Percentiles rank a stretch among this genome's conserved stretches.
Conservation (phyloP, 2,329 filamentous ascomycete species). For the Aspergillus sp. region DNA sequence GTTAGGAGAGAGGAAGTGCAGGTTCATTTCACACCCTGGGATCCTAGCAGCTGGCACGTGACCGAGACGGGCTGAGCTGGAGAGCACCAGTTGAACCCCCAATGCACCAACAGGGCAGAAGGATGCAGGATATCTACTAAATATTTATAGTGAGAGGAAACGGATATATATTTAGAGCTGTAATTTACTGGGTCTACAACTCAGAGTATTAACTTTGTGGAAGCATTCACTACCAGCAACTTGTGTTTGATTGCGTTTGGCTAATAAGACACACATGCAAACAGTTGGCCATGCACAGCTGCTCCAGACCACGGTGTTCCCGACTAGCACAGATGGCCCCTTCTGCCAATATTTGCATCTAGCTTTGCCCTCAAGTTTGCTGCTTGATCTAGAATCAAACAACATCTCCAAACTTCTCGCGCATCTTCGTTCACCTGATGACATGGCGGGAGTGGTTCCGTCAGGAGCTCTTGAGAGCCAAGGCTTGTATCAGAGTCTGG, state of each 20-base stretch:
- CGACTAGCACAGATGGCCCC: neutral
- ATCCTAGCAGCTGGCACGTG: conserved; percentile 2
- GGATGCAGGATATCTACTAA: too few species aligned
- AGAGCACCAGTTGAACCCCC: neutral
- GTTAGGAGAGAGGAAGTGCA: neutral
- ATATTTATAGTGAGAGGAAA: too few species aligned
- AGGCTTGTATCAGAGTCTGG: neutral
- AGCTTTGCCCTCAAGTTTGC: neutral
- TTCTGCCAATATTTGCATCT: neutral
- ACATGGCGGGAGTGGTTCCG: neutral
- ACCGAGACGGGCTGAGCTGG: neutral
- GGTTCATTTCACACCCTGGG: neutral
- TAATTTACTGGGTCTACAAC: too few species aligned
- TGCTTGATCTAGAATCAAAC: neutral
- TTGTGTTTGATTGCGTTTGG: neutral
- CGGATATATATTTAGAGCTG: too few species aligned
- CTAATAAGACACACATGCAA: neutral
- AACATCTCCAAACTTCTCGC: neutral
- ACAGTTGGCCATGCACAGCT: neutral
- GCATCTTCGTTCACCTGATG: neutral
- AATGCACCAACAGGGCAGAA: too few species aligned
- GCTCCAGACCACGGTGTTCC: neutral
- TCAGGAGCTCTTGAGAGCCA: neutral
- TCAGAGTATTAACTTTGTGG: too few species aligned
- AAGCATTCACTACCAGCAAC: too few species aligned